Evolutionary conservation across 2,329 filamentous ascomycete species (phyloP).

Genomic region (Parafenestella ontariensis): DNA sequence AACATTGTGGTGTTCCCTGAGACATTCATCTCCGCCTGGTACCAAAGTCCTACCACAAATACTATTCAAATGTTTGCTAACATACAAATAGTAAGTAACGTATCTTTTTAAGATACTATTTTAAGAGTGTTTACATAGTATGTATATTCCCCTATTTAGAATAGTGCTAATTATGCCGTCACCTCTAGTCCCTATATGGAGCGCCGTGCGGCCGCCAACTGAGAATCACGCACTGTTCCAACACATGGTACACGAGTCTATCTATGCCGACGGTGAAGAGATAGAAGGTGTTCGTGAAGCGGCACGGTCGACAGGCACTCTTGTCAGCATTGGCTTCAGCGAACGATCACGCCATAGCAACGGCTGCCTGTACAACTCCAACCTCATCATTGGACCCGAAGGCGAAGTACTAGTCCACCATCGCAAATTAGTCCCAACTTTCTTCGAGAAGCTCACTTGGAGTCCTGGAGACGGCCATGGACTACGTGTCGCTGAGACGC

Average conservation of each 20-base stretch:
- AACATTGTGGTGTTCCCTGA: slow-evolving; percentile 63
- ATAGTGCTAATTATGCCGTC: too few relatives aligned
- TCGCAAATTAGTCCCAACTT: slow-evolving; percentile 63
- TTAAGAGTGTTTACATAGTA: too few relatives aligned
- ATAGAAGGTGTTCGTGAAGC: slow-evolving; percentile 41
- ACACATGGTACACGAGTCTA: slow-evolving; percentile 53
- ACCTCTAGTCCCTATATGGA: slow-evolving; percentile 64
- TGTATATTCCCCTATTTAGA: too few relatives aligned
- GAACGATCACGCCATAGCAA: slow-evolving; percentile 55
- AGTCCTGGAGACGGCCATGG: slow-evolving; percentile 60
- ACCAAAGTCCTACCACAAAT: too few relatives aligned
- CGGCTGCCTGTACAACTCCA: slow-evolving; percentile 61
- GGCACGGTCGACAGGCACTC: slow-evolving; percentile 47
- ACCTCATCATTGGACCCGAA: slow-evolving; percentile 54
- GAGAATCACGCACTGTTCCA: slow-evolving; percentile 60
- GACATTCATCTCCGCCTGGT: slow-evolving; percentile 61
- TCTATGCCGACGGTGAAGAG: slow-evolving; percentile 58
- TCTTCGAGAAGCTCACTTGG: slow-evolving; percentile 65
- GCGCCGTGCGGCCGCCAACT: slow-evolving; percentile 54
- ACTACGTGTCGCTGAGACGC: slow-evolving; percentile 55
- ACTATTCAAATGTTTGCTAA: too few relatives aligned
- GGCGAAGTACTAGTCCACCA: slow-evolving; percentile 61
- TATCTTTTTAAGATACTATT: too few relatives aligned
- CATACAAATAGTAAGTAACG: too few relatives aligned
- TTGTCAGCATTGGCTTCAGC: slow-evolving; percentile 60